These are phyloP conservation scores for Neostapfia colusana DNA, from an alignment of 176 grass and related monocot species.

Conservation along the genomic window DNA sequence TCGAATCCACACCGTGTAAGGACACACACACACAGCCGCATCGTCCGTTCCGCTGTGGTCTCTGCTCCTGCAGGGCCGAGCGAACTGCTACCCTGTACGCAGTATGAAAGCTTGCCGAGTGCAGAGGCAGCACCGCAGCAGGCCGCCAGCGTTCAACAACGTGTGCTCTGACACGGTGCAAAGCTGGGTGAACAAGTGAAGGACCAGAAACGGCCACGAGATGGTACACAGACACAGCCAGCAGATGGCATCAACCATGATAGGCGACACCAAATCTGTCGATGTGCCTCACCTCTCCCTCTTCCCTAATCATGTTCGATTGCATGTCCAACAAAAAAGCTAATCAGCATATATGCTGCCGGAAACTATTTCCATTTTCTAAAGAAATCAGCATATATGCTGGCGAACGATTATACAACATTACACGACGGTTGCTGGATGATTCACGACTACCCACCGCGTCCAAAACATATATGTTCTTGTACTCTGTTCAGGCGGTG, in stretches of 20 bases:
- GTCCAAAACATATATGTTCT: not conserved
- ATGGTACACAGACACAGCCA: not conserved
- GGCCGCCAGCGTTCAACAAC: not conserved
- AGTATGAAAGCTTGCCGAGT: conserved; percentile 3
- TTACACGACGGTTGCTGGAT: not conserved
- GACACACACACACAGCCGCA: not conserved
- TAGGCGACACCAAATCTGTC: not conserved
- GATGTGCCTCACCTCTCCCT: not conserved
- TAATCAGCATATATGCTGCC: not conserved
- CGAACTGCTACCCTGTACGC: not conserved
- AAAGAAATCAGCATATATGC: not conserved
- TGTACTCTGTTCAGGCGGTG: not conserved
- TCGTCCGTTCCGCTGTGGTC: not conserved
- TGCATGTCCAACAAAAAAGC: not conserved
- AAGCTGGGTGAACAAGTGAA: not conserved
- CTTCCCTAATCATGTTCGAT: not conserved
- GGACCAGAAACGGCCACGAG: not conserved
- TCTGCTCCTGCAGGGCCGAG: not conserved
- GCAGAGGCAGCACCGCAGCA: not conserved
- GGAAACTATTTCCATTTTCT: no score
- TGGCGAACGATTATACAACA: not conserved
- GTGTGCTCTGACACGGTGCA: conserved; percentile 1
- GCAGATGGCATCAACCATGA: not conserved
- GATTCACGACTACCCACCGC: not conserved
- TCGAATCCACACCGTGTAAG: not conserved